Evolutionary conservation across 2,329 filamentous ascomycete species (phyloP), one percentile per base, ranked within the genome.

Genomic region (Pyrenochaeta sp.): DNA sequence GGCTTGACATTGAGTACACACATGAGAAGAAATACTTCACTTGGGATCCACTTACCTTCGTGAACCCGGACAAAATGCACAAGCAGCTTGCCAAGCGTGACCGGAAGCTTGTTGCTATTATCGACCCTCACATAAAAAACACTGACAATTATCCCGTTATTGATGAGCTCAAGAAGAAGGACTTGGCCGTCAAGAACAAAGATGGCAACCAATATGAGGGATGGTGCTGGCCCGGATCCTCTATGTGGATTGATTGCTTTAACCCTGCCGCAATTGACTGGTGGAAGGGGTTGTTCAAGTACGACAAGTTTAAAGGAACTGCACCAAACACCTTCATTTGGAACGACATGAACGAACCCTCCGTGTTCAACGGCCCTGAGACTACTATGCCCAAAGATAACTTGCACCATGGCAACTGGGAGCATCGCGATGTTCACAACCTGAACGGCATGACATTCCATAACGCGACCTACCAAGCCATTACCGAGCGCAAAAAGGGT

Each of bases 321-420:
- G 84, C 89, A 66, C 83, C 88, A 60, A 99, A 98, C 75, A 89
- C 91, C 0, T 97, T 92, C 77, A 87, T 99, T 67, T 99, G 95
- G 95, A 99, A 99, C 75, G 95, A 99, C 75, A 99, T 99, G 95
- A 98, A 97, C 73, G 95, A 99, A 79, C 95, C 95, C 0, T 98
- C 95, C 0, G 95, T 99, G 1, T 99, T 99, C 82, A 98, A 98
- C 74, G 95, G 95, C 0, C 95, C 95, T 0, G 95, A 99, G 77
- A 96, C 92, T 2, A 98, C 94, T 4, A 98, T 98, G 93, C 95
- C 95, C 57, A 97, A 97, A 78, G 95, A 99, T 80, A 99, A 99
- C 73, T 78, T 99, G 27, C 95, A 99, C 74, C 80, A 90, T 69
- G 93, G 86, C 46, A 86, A 90, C 70, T 99, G 95, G 95, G 95